Evolutionary conservation across 2,329 filamentous ascomycete genomes (phyloP).

Genomic region (Cyphellophora europaea): DNA sequence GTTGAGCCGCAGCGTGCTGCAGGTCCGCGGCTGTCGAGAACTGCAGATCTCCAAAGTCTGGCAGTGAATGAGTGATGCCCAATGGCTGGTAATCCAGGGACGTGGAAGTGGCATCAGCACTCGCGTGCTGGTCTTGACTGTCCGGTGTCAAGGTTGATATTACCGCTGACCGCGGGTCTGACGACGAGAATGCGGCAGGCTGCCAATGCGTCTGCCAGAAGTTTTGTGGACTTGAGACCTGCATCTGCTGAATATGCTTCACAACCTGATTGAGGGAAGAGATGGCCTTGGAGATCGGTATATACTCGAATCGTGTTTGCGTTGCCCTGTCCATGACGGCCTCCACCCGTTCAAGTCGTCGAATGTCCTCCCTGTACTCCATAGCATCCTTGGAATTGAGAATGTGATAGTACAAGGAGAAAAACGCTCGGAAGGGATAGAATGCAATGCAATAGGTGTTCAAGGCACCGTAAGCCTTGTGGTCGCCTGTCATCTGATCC

Average conservation of each 20-base stretch:
- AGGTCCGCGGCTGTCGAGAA: not conserved
- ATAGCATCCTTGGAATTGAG: not conserved
- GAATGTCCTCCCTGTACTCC: not conserved
- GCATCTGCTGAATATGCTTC: constrained; percentile 1
- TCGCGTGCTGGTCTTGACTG: not conserved
- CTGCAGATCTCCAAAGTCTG: not conserved
- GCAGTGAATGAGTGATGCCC: not conserved
- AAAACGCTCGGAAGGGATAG: constrained; percentile 1
- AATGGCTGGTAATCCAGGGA: not conserved
- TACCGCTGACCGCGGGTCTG: too few species aligned
- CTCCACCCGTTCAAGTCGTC: not conserved
- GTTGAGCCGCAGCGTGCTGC: not conserved
- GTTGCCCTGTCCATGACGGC: not conserved
- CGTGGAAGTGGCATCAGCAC: not conserved
- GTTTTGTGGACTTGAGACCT: not conserved
- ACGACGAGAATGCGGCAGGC: too few species aligned
- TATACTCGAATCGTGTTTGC: not conserved
- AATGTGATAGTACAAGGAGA: constrained; percentile 1
- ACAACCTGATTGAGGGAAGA: not conserved
- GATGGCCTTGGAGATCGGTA: constrained; percentile 1
- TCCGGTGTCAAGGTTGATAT: not conserved
- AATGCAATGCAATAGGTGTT: constrained; percentile 1
- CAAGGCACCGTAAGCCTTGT: not conserved
- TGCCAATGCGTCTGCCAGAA: not conserved
- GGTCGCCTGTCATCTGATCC: not conserved